A percentile compares a stretch with the other conserved stretches of the same genome.
Evolutionary conservation across 805 yeast genomes (phyloP).

Genomic region (Candida rishiriensis): DNA sequence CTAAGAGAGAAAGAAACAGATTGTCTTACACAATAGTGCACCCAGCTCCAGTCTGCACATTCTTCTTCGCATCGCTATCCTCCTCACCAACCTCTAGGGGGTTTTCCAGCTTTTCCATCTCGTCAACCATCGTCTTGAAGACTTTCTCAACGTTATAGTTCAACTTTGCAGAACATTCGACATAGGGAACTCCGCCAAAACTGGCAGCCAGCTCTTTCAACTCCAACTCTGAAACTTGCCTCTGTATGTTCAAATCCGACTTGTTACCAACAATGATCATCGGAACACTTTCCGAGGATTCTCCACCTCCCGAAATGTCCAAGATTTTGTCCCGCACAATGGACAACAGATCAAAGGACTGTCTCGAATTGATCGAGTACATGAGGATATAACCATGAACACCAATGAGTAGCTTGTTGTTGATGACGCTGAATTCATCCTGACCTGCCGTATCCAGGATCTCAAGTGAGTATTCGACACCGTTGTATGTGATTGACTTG

Average conservation of each 20-base stretch:
- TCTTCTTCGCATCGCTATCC: neutral
- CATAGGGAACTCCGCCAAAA: constrained; percentile 38
- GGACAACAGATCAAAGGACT: constrained; percentile 71
- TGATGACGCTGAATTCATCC: constrained; percentile 80
- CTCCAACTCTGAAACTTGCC: constrained; percentile 52
- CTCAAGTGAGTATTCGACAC: constrained; percentile 75
- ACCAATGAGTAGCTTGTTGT: constrained; percentile 73
- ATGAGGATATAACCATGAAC: constrained; percentile 80
- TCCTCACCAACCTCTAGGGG: constrained; percentile 7
- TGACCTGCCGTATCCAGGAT: constrained; percentile 92
- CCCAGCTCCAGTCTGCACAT: neutral
- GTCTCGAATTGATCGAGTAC: constrained; percentile 74
- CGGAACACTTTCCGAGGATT: constrained; percentile 40
- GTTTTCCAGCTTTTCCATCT: constrained; percentile 43
- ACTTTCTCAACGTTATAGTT: constrained; percentile 43
- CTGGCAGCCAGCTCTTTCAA: constrained; percentile 40
- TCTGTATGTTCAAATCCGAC: constrained; percentile 53
- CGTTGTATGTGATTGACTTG: constrained; percentile 62
- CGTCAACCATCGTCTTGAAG: constrained; percentile 55
- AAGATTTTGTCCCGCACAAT: constrained; percentile 80
- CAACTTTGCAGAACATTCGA: constrained; percentile 47
- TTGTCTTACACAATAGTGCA: neutral
- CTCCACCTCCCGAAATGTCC: constrained; percentile 52
- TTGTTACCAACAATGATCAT: constrained; percentile 47
- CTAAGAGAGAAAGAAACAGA: no score